Conservation (phyloP, 345 rosid genomes). For the Citrus maxima region DNA sequence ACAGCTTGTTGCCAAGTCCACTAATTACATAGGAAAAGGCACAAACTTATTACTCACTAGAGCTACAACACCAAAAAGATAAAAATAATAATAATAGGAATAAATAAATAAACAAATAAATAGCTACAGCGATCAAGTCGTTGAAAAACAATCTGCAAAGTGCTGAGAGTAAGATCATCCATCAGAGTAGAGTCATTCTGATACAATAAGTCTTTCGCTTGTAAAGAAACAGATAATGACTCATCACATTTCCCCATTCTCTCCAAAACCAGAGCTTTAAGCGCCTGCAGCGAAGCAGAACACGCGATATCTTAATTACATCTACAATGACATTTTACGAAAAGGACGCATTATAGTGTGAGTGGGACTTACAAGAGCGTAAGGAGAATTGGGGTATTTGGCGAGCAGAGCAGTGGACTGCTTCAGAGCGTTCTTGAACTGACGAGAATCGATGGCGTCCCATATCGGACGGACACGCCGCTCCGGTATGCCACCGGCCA, state of each 20-base stretch:
- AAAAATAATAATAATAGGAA: too few species aligned
- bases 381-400: constrained; percentile 83
- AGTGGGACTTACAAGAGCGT: constrained; percentile 61
- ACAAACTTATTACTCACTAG: background rate
- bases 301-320: background rate
- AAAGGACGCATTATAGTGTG: background rate
- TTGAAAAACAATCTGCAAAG: constrained; percentile 86
- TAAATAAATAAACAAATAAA: background rate
- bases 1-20: constrained; percentile 93
- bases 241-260: constrained; percentile 89
- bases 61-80: background rate
- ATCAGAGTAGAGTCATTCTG: constrained; percentile 67
- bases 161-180: constrained; percentile 98
- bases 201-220: constrained; percentile 69
- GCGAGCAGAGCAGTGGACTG: constrained; percentile 66
- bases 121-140: constrained; percentile 80
- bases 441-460: constrained; percentile 98
- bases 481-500: constrained; percentile 98
- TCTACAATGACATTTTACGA: background rate
- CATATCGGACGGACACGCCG: constrained; percentile 93
- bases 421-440: constrained; percentile 92
- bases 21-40: constrained; percentile 31
- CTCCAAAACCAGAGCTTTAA: constrained; percentile 79
- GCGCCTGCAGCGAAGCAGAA: constrained; percentile 45
- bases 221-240: constrained; percentile 60